These are phyloP conservation scores for Aspergillus panamensis DNA, from an alignment of 495 filamentous ascomycete species.

Conservation along the genomic window DNA sequence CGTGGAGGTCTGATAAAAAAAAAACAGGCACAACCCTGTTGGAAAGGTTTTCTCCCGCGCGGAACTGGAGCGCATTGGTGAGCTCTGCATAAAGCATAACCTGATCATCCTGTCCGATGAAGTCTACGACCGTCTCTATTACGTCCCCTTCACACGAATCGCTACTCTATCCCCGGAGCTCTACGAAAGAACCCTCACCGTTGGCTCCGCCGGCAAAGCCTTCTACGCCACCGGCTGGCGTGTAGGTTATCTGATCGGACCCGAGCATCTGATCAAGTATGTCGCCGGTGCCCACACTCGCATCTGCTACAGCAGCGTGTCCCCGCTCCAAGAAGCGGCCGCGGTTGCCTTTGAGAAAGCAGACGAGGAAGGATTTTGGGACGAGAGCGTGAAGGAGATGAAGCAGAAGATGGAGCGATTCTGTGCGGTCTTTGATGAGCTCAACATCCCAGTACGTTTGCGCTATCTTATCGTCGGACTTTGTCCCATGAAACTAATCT, in stretches of 20 bases:
- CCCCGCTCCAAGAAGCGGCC: constrained; percentile 92
- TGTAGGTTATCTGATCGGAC: constrained; percentile 92
- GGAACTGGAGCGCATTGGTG: constrained; percentile 82
- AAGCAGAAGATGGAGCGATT: constrained; percentile 81
- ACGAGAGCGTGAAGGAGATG: constrained; percentile 80
- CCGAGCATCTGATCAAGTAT: constrained; percentile 83
- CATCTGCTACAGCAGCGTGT: constrained; percentile 93
- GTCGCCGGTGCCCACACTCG: constrained; percentile 89
- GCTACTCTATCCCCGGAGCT: constrained; percentile 86
- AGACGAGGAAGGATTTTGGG: constrained; percentile 83
- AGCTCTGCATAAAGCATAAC: constrained; percentile 88
- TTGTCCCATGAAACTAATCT: constrained; percentile 2
- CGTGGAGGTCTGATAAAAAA: constrained; percentile 22
- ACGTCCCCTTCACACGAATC: constrained; percentile 89
- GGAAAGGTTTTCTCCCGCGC: constrained; percentile 86
- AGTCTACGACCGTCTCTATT: constrained; percentile 93
- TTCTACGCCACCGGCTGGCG: constrained; percentile 98
- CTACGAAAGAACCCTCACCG: constrained; percentile 81
- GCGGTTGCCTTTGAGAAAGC: constrained; percentile 93
- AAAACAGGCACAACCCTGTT: constrained; percentile 80
- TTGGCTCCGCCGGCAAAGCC: constrained; percentile 94
- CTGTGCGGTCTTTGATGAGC: constrained; percentile 83
- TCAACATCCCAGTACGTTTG: constrained; percentile 65
- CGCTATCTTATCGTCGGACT: neutral
- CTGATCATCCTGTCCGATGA: constrained; percentile 96